Conservation (phyloP, 345 rosid genomes). For the Salix udensis region DNA sequence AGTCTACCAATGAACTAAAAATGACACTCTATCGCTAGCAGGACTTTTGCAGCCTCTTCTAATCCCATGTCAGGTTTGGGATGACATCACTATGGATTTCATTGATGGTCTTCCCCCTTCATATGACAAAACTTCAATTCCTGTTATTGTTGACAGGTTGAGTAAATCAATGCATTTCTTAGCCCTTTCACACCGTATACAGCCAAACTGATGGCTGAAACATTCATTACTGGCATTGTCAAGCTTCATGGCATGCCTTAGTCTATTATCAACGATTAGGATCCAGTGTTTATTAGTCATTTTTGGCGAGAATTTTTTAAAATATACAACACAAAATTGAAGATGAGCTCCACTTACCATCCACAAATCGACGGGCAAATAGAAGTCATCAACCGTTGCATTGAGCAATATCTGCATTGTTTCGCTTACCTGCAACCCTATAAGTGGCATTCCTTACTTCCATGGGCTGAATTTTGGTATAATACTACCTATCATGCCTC, state of each 20-base stretch:
- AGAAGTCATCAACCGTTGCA: neutral
- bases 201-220: neutral
- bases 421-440: neutral
- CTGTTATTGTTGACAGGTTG: neutral
- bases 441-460: neutral
- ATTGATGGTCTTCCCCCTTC: neutral
- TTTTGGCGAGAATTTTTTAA: neutral
- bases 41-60: neutral
- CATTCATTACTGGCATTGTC: neutral
- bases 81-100: neutral
- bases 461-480: neutral
- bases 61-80: neutral
- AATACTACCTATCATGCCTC: neutral
- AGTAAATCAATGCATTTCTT: neutral
- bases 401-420: neutral
- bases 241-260: neutral
- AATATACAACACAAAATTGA: neutral
- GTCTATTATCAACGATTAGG: neutral
- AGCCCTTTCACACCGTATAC: neutral
- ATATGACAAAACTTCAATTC: neutral
- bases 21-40: neutral
- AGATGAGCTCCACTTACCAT: neutral
- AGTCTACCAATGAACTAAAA: too few species aligned
- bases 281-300: neutral
- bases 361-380: neutral